Conservation (phyloP, 345 rosid species). For the Reutealis trisperma region DNA sequence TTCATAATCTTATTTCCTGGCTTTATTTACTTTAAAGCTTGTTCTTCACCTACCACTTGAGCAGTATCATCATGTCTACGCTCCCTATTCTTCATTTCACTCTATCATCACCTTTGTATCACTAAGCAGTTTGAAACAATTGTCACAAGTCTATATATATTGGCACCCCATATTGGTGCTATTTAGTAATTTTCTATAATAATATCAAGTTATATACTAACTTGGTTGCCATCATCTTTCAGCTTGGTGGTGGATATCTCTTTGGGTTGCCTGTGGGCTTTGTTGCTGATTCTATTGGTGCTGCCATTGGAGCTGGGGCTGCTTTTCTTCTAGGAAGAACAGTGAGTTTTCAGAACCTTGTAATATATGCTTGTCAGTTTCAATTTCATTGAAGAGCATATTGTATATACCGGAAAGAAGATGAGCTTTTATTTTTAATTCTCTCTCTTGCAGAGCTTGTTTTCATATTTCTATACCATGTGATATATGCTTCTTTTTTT, state of each 20-base stretch:
- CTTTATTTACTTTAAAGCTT: not conserved
- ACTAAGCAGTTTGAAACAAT: slow-evolving; percentile 4
- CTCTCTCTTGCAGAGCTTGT: not conserved
- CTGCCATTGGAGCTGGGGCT: slow-evolving; percentile 88
- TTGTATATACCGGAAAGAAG: not conserved
- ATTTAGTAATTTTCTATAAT: not conserved
- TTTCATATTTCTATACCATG: not conserved
- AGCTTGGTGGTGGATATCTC: slow-evolving; percentile 99
- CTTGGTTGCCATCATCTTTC: slow-evolving; percentile 36
- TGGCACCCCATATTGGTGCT: not conserved
- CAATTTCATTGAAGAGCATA: not conserved
- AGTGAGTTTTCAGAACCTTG: slow-evolving; percentile 32
- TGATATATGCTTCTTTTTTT: not conserved
- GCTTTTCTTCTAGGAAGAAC: slow-evolving; percentile 96
- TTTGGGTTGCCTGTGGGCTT: slow-evolving; percentile 93
- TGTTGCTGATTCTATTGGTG: slow-evolving; percentile 93
- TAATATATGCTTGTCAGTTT: not conserved
- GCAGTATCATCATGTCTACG: not conserved
- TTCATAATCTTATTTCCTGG: not conserved
- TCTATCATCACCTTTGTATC: not conserved
- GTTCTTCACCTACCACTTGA: not conserved
- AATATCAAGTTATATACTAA: slow-evolving; percentile 1
- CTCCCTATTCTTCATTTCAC: not conserved
- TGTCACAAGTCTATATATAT: not conserved
- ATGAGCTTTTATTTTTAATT: not conserved